Evolutionary conservation across 129 eudicot genomes (phyloP), one percentile per base, ranked within the genome.

Genomic region (Kitagawia praeruptora): DNA sequence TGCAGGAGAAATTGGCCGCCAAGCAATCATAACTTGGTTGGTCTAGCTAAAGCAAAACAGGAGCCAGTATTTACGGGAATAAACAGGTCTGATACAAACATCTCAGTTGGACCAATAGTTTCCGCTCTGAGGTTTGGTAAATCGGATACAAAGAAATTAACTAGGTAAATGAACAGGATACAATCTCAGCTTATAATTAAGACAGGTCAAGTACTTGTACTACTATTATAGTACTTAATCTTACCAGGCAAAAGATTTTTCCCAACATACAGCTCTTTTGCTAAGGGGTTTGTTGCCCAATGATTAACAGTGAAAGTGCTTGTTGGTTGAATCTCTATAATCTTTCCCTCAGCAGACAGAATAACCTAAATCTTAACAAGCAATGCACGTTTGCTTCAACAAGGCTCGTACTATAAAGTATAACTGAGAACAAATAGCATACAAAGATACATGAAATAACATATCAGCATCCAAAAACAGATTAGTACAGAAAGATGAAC

Each of bases 271-370:
- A 95, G 76, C 85, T 90, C 98, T 81, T 82, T 31, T 31, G 94
- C 86, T 56, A 95, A 79, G 42, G 97, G 97, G 81, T 92, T 89
- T 31, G 96, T 78, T 61, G 96, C 89, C 98, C 98, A 95, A 75
- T 88, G 85, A 81, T 89, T 89, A 9, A 92, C 97, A 56, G 92
- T 96, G 31, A 87, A 91, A 78, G 89, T 91, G 74, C 89, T 95
- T 39, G 97, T 90, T 64, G 98, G 98, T 85, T 92, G 94, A 80
- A 95, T 85, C 39, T 96, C 96, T 3, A 87, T 82, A 27, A 95
- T 84, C 28, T 81, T 86, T 64, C 96, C 90, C 8, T 90, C 94
- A 4, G 74, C 76, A 10, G 97, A 92, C 79, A 92, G 49, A 76
- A 92, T 90, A 6, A 95, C 93, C 98, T 95, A 87, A 77, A 77